Base-by-base conservation (phyloP, 345 rosid species). In the Ceriops decandra region DNA sequence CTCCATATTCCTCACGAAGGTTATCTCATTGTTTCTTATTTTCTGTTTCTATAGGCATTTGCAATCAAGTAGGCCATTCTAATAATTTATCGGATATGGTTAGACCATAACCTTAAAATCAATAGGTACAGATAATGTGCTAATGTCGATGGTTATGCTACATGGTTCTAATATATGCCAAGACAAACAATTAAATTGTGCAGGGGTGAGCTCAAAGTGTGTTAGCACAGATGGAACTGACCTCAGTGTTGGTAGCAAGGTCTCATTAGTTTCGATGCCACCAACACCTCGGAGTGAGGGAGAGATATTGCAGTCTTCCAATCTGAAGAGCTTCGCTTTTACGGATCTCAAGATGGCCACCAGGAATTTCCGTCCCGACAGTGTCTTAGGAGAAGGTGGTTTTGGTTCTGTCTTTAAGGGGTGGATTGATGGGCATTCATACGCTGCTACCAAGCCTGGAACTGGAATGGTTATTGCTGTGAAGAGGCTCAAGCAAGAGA, bases 381-480 rank as follows among this genome's bases (percentile, higher is more conserved):
- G 97, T 74, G 96, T 95, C 51, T 66, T 92, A 27, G 98, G 98
- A 16, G 97, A 92, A 85, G 98, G 98, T 68, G 99, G 99, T 5
- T 95, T 92, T 63, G 99, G 99, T 71, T 85, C 93, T 51, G 98
- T 95, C 35, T 95, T 92, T 68, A 95, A 92, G 77, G 99, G 98
- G 21, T 95, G 99, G 98, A 76, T 95, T 47, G 98, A 95, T 71
- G 92, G 87, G 76, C 79, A 85, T 62, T 82, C 81, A 22, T 87
- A 83, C 22, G 52, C 85, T 35, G 86, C 98, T 72, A 64, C 89
- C 36, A 88, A 71, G 80, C 96, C 99, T 11, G 99, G 97, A 60
- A 85, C 83, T 21, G 99, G 99, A 79, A 72, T 84, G 35, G 90
- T 87, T 42, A 85, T 95, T 72, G 99, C 99, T 4, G 93, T 84